Evolutionary conservation across 2,329 filamentous ascomycete species (phyloP).

Genomic region (Aspergillus flavus): DNA sequence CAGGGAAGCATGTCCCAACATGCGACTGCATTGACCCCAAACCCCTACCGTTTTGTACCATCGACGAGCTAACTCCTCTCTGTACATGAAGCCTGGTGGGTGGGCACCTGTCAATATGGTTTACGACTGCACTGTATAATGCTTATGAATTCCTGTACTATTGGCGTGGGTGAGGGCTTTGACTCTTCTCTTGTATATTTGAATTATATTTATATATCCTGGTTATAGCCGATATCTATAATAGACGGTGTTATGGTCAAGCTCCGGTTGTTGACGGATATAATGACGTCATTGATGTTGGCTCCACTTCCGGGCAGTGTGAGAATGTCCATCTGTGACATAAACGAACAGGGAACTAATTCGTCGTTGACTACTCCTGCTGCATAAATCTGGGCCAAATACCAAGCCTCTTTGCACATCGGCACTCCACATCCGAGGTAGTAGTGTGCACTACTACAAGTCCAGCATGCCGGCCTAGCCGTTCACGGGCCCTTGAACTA

Average conservation of each 20-base stretch:
- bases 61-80: neutral
- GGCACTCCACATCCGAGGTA: neutral
- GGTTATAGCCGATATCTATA: neutral
- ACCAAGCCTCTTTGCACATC: neutral
- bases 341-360: neutral
- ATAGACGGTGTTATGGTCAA: neutral
- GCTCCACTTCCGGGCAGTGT: neutral
- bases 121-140: neutral
- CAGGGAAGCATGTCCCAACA: neutral
- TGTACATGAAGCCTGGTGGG: neutral
- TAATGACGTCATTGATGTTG: slow-evolving; percentile 13
- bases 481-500: neutral
- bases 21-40: neutral
- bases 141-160: neutral
- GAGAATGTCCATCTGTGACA: neutral
- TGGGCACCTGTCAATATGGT: neutral
- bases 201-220: neutral
- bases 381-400: neutral
- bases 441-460: neutral
- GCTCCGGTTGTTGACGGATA: slow-evolving; percentile 2
- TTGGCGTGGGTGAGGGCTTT: neutral
- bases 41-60: neutral
- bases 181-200: neutral
- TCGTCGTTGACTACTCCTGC: neutral
- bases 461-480: neutral